Evolutionary conservation across 768 basidiomycete species (phyloP).

Genomic region (Hydnum rufescens): DNA sequence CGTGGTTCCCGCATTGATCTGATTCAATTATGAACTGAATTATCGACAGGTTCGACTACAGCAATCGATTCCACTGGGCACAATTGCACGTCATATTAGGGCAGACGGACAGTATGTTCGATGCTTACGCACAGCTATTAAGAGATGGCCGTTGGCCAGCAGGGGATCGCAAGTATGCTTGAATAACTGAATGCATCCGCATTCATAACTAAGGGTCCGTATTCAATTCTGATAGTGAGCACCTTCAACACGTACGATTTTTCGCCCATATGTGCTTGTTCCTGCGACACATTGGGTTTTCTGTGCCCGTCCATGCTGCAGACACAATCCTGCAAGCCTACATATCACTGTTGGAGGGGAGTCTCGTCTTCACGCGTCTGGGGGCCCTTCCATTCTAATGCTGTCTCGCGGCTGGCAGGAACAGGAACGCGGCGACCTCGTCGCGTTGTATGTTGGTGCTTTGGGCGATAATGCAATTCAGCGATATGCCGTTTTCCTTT

Average conservation of each 20-base stretch:
- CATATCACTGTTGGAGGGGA: slow-evolving; percentile 65
- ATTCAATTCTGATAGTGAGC: slow-evolving; percentile 3
- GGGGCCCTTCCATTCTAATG: slow-evolving; percentile 3
- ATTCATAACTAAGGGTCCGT: not conserved
- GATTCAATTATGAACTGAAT: not conserved
- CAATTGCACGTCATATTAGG: slow-evolving; percentile 63
- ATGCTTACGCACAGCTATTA: slow-evolving; percentile 25
- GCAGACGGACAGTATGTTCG: slow-evolving; percentile 44
- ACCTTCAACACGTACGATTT: slow-evolving; percentile 37
- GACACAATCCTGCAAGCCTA: slow-evolving; percentile 80
- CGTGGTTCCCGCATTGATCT: not conserved
- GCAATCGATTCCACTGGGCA: slow-evolving; percentile 64
- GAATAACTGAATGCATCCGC: not conserved
- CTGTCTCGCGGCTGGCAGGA: slow-evolving; percentile 7
- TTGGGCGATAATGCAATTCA: slow-evolving; percentile 81
- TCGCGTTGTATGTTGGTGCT: slow-evolving; percentile 85
- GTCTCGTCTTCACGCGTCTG: no score
- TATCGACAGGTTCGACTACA: slow-evolving; percentile 4
- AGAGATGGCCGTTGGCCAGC: slow-evolving; percentile 10
- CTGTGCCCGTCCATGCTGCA: slow-evolving; percentile 51
- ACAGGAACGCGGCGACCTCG: slow-evolving; percentile 64
- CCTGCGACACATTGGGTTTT: slow-evolving; percentile 59
- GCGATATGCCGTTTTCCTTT: slow-evolving; percentile 79
- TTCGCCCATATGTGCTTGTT: slow-evolving; percentile 87
- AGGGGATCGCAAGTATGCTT: slow-evolving; percentile 5